Base-by-base conservation (phyloP, 768 basidiomycete species). In the Mycena amicta region DNA sequence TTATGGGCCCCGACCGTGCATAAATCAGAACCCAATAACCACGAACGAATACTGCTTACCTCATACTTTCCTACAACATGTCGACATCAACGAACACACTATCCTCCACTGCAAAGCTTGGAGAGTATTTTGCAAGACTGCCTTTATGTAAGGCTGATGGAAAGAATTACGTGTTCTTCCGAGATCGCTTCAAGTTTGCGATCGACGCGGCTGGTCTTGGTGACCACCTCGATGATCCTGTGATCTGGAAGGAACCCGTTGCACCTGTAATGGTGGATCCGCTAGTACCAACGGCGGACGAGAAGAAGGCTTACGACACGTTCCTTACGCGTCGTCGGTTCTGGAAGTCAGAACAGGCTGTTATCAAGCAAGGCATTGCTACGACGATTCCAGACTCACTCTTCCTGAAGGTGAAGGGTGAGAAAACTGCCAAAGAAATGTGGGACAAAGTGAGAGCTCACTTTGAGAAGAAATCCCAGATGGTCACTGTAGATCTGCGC, bases 181-280 rank as follows among this genome's bases (percentile, higher is more conserved):
- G 56, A 15, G 53, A 47, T 29, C 58, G 56, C 25, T 50, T 67
- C 39, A 33, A 2, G 3, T 65, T 52, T 50, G 56, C 65, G 4
- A 49, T 59, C 16, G 60, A 33, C 29, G 51, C 56, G 12, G 56
- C 56, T 23, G 56, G 56, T 29, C 39, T 57, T 1, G 56, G 18
- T 3, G 49, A 41, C 18, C 56, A 57, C 26, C 23, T 52, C 2
- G 3, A 25, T 2, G 18, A 64, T 72, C 62, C 1, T 68, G 71
- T 77, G 76, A 80, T 60, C 8, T 8, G 1, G 22, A 46, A 28
- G 1, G 12, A 29, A n/a, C n/a, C n/a, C n/a, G n/a, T n/a, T n/a
- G n/a, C n/a, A n/a, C n/a, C n/a, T n/a, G n/a, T n/a, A n/a, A n/a
- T n/a, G n/a, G n/a, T n/a, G n/a, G n/a, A n/a, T n/a, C n/a, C n/a